Percentiles rank a stretch among this genome's conserved stretches.
These are phyloP conservation scores for Thelonectria olida DNA, from an alignment of 2,329 filamentous ascomycete species.

Conservation along the genomic window DNA sequence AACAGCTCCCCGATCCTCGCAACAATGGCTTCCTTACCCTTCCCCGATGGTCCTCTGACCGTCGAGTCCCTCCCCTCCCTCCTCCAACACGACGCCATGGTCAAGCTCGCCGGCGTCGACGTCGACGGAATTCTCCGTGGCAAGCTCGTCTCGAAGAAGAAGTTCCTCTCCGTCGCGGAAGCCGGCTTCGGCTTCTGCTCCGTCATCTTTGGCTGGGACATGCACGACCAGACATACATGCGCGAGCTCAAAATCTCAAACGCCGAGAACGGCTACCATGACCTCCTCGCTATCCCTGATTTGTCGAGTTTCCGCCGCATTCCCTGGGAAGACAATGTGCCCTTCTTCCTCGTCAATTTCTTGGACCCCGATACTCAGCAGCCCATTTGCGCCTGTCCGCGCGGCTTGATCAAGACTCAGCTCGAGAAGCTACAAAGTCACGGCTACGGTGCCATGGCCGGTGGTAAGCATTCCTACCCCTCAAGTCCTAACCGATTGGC, in stretches of 20 bases:
- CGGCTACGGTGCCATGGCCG: conserved; percentile 87
- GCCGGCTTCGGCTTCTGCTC: conserved; percentile 93
- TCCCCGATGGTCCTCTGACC: conserved; percentile 56
- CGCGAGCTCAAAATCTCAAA: conserved; percentile 88
- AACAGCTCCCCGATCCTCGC: conserved; percentile 10
- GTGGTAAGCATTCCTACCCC: conserved; percentile 66
- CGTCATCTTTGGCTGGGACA: conserved; percentile 95
- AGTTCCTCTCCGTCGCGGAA: conserved; percentile 85
- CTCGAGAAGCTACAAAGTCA: conserved; percentile 72
- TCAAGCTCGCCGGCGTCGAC: conserved; percentile 90
- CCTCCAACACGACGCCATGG: conserved; percentile 76
- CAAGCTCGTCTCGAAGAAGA: conserved; percentile 91
- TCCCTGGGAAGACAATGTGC: conserved; percentile 88
- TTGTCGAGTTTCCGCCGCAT: conserved; percentile 81
- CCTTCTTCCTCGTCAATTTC: conserved; percentile 87
- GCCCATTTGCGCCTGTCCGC: conserved; percentile 80
- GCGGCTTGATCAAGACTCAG: conserved; percentile 76
- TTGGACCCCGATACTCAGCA: conserved; percentile 79
- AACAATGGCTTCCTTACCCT: conserved; percentile 40
- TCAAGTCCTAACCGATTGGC: background rate
- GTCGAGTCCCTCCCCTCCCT: conserved; percentile 71
- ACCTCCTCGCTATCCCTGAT: conserved; percentile 85
- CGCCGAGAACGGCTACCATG: conserved; percentile 88
- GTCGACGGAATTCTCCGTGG: conserved; percentile 88
- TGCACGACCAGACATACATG: conserved; percentile 93